phyloP scores from a whole-genome alignment of 768 basidiomycete species.

The Tulasnella sp. region DNA sequence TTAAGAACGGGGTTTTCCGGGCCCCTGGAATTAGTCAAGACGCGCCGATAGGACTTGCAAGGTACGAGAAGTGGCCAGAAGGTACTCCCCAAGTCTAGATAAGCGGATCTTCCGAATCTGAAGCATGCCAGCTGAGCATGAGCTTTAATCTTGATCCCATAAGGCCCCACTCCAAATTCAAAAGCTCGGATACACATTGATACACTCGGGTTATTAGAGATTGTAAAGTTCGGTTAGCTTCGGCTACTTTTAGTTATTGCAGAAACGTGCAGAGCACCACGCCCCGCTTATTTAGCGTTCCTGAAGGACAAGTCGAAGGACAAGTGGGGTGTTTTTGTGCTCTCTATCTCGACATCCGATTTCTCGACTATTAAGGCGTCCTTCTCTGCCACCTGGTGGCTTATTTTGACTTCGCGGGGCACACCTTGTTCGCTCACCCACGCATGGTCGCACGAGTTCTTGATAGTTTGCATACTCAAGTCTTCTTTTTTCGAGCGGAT shows the following conservation, averaged over 20 bases:
- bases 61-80: not conserved
- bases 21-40: not conserved
- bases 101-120: not conserved
- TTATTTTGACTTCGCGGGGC: not conserved
- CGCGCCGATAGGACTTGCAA: not conserved
- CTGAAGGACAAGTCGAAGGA: not conserved
- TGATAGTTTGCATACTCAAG: not conserved
- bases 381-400: not conserved
- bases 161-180: not conserved
- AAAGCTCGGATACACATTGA: not conserved
- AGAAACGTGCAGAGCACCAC: not conserved
- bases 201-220: not conserved
- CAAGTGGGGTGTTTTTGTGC: not conserved
- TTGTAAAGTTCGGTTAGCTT: not conserved
- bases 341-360: not conserved
- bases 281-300: not conserved
- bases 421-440: not conserved
- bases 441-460: not conserved
- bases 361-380: not conserved
- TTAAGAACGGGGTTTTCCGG: not conserved
- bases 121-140: not conserved
- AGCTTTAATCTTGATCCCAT: not conserved
- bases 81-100: not conserved
- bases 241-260: not conserved
- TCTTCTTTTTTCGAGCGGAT: not conserved